Conservation (phyloP, 176 grass and related monocot species). For the Avena eriantha region DNA sequence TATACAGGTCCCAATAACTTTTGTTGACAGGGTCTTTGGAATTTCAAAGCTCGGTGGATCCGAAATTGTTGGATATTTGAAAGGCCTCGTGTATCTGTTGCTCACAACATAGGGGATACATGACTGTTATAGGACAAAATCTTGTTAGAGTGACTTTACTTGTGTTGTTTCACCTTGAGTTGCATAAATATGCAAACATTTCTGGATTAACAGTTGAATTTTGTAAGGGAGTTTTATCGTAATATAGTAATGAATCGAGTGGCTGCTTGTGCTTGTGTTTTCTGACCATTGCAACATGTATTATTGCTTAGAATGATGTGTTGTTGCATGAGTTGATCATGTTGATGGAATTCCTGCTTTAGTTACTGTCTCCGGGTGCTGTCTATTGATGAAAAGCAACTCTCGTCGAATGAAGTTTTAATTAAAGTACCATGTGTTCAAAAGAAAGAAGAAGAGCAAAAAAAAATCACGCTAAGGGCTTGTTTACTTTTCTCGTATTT, state of each 20-base stretch:
- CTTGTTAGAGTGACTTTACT: slow-evolving; percentile 3
- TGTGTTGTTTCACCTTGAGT: slow-evolving; percentile 8
- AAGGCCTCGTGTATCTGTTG: slow-evolving; percentile 83
- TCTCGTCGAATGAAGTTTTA: no score
- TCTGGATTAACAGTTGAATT: background rate
- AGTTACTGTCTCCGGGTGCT: background rate
- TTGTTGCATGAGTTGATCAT: background rate
- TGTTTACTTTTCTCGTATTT: no score
- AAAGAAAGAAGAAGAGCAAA: no score
- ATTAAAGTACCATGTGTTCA: no score
- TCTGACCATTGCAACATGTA: background rate
- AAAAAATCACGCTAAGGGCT: no score
- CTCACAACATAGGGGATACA: slow-evolving; percentile 70
- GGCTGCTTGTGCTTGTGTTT: background rate
- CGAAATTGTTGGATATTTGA: slow-evolving; percentile 95
- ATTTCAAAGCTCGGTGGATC: slow-evolving; percentile 96
- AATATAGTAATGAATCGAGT: background rate
- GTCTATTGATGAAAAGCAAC: background rate
- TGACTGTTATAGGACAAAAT: slow-evolving; percentile 4
- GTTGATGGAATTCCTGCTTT: background rate
- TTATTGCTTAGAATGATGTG: background rate
- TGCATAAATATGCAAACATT: background rate
- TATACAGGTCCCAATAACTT: slow-evolving; percentile 93
- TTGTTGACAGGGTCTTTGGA: slow-evolving; percentile 93
- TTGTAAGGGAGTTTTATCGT: background rate